phyloP scores from a whole-genome alignment of 129 eudicot genomes.

The Chrysanthemum makinoi region DNA sequence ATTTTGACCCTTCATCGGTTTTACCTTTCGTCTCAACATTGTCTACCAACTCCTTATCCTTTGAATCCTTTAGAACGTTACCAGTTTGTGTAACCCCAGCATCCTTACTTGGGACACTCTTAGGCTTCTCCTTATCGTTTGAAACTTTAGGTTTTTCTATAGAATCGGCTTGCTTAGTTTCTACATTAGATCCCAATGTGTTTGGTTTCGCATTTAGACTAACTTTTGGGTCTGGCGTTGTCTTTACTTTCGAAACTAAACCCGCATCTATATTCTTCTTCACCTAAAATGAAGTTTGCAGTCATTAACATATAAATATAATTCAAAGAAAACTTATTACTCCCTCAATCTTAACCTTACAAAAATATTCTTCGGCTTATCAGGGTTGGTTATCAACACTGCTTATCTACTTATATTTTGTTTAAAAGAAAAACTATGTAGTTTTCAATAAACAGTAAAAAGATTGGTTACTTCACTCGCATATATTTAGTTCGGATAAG shows the following conservation, averaged over 20 bases:
- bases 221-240: constrained; percentile 11
- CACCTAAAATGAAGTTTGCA: constrained; percentile 30
- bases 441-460: too few relatives aligned
- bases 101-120: constrained; percentile 33
- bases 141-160: constrained; percentile 34
- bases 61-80: constrained; percentile 28
- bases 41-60: constrained; percentile 22
- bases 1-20: constrained; percentile 21
- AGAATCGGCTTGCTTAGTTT: constrained; percentile 29
- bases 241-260: constrained; percentile 21
- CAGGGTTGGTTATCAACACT: too few relatives aligned
- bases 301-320: not conserved
- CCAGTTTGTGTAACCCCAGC: constrained; percentile 21
- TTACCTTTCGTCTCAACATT: constrained; percentile 36
- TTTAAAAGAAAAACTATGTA: too few relatives aligned
- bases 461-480: too few relatives aligned
- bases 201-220: constrained; percentile 29
- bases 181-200: constrained; percentile 24
- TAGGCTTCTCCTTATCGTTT: constrained; percentile 24
- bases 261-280: constrained; percentile 25
- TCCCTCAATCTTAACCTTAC: not conserved
- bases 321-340: not conserved
- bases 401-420: too few relatives aligned
- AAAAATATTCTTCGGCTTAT: not conserved
- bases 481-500: too few relatives aligned